phyloP scores from a whole-genome alignment of 2,329 filamentous ascomycete genomes.

The Arthrobotrys iridis region DNA sequence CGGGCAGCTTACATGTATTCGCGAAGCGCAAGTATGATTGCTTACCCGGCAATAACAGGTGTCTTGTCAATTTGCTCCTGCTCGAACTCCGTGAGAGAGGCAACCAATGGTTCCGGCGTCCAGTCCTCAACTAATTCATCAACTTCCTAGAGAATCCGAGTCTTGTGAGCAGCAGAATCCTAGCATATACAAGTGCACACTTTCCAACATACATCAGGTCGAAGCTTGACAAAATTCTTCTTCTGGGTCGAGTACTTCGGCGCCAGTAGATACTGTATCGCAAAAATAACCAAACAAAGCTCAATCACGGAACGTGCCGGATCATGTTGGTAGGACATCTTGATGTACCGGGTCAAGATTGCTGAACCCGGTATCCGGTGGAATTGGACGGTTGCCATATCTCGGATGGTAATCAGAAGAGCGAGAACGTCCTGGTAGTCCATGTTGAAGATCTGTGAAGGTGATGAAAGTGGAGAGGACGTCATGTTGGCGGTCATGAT shows the following conservation, averaged over 20 bases:
- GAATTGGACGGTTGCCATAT: slow-evolving; percentile 73
- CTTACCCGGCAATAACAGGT: slow-evolving; percentile 86
- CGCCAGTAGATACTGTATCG: slow-evolving; percentile 88
- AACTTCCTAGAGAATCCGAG: slow-evolving; percentile 72
- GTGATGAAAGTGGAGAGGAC: slow-evolving; percentile 22
- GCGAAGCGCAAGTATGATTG: background rate
- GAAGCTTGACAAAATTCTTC: slow-evolving; percentile 86
- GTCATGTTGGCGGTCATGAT: slow-evolving; percentile 49
- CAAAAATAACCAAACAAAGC: slow-evolving; percentile 92
- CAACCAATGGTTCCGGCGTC: slow-evolving; percentile 90
- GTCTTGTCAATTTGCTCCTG: slow-evolving; percentile 83
- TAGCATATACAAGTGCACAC: background rate
- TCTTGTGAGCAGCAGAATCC: slow-evolving; percentile 26
- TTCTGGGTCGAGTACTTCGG: slow-evolving; percentile 92
- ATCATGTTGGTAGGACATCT: slow-evolving; percentile 97
- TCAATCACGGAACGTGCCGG: slow-evolving; percentile 93
- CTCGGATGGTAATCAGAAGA: slow-evolving; percentile 67
- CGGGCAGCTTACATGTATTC: background rate
- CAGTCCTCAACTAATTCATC: slow-evolving; percentile 97
- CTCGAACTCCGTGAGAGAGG: slow-evolving; percentile 77
- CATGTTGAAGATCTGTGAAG: slow-evolving; percentile 62
- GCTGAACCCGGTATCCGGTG: slow-evolving; percentile 93
- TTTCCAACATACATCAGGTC: slow-evolving; percentile 72
- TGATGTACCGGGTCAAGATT: slow-evolving; percentile 93
- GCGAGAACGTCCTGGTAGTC: slow-evolving; percentile 69